A percentile compares a stretch with the other conserved stretches of the same genome.
Conservation (phyloP, 2,329 filamentous ascomycete species). For the Diaporthe ilicicola region DNA sequence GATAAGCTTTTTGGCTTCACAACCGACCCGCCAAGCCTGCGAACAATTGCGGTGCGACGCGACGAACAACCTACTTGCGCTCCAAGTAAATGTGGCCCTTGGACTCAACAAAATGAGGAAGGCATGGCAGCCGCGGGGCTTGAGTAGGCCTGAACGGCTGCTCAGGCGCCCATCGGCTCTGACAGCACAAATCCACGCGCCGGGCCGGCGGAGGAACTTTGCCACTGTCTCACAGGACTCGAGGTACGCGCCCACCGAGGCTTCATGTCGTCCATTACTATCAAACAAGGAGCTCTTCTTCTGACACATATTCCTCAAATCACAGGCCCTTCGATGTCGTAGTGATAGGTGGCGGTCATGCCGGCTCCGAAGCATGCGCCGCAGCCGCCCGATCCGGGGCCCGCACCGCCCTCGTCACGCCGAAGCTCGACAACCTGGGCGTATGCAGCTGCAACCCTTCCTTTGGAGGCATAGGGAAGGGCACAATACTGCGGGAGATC, state of each 20-base stretch:
- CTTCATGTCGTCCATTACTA: not conserved
- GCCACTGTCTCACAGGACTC: slow-evolving; percentile 44
- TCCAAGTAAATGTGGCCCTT: slow-evolving; percentile 3
- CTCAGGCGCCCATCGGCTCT: slow-evolving; percentile 29
- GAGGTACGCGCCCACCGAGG: slow-evolving; percentile 37
- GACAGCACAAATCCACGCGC: slow-evolving; percentile 23
- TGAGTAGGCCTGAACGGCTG: slow-evolving; percentile 38
- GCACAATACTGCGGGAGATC: slow-evolving; percentile 93
- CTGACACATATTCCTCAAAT: not conserved
- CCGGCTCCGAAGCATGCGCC: slow-evolving; percentile 91
- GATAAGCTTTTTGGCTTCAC: slow-evolving; percentile 15
- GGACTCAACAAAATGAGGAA: slow-evolving; percentile 41
- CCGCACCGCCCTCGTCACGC: slow-evolving; percentile 88
- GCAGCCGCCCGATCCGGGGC: slow-evolving; percentile 90
- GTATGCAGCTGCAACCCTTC: slow-evolving; percentile 97
- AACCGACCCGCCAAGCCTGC: not conserved
- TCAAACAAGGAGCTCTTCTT: no score
- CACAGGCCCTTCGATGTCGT: slow-evolving; percentile 84
- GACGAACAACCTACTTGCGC: not conserved
- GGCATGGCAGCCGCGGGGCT: slow-evolving; percentile 41
- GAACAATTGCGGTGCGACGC: not conserved
- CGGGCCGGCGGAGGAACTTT: slow-evolving; percentile 37
- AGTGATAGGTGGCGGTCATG: slow-evolving; percentile 95
- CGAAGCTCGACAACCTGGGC: slow-evolving; percentile 86
- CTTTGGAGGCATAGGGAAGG: slow-evolving; percentile 98